Evolutionary conservation across 169 alveolate species (phyloP).

Genomic region (Plasmodium falciparum): DNA sequence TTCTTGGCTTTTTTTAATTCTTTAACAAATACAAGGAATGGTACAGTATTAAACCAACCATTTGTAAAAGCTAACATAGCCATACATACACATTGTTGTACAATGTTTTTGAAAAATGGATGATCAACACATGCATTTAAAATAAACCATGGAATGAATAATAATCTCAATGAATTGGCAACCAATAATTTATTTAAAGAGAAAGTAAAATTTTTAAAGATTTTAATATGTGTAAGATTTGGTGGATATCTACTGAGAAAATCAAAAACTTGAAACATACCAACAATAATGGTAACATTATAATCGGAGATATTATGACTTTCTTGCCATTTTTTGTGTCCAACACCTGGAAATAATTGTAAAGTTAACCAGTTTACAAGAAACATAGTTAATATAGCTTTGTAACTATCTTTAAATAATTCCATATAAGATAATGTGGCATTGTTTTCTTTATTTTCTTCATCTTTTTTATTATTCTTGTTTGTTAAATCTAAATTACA

Average conservation of each 20-base stretch:
- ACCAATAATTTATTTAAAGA: constrained; percentile 52
- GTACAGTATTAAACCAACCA: constrained; percentile 74
- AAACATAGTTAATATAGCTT: constrained; percentile 52
- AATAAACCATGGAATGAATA: constrained; percentile 70
- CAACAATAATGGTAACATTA: constrained; percentile 56
- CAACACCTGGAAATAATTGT: constrained; percentile 70
- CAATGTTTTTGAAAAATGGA: constrained; percentile 26
- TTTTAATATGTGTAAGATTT: constrained; percentile 25
- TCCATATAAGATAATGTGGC: constrained; percentile 19
- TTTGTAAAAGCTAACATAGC: constrained; percentile 61
- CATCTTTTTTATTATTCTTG: constrained; percentile 12
- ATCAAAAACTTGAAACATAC: constrained; percentile 77
- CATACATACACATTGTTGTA: constrained; percentile 60
- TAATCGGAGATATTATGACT: constrained; percentile 27
- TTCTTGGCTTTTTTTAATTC: constrained; percentile 46
- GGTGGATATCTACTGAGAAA: constrained; percentile 72
- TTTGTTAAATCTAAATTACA: constrained; percentile 32
- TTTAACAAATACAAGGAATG: constrained; percentile 54
- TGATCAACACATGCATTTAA: constrained; percentile 5
- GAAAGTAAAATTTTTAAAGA: constrained; percentile 40
- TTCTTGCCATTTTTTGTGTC: constrained; percentile 61
- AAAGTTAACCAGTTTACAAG: constrained; percentile 47
- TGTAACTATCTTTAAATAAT: constrained; percentile 64
- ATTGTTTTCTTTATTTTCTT: constrained; percentile 28
- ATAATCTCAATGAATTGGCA: constrained; percentile 20